Percentiles rank a stretch among this genome's conserved stretches.
These are phyloP conservation scores for Pleurozium schreberi DNA, from an alignment of 225 moss, liverwort and hornwort species.

Conservation along the genomic window DNA sequence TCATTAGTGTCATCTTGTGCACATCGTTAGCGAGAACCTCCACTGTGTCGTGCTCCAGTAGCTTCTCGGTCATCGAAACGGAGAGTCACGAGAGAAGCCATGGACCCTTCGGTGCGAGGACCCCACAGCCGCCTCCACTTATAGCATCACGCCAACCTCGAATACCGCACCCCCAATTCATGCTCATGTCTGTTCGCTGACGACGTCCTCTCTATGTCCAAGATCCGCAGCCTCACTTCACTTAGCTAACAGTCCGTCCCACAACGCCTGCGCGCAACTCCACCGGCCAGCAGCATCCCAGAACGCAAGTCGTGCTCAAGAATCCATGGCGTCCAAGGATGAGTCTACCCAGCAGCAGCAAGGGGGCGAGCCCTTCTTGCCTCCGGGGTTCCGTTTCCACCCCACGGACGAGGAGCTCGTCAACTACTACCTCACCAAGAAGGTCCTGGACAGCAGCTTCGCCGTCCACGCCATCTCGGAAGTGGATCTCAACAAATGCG, in stretches of 20 bases:
- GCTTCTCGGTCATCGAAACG: not conserved
- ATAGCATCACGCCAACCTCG: not conserved
- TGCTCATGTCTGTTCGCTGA: slow-evolving; percentile 3
- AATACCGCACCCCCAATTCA: too few species aligned
- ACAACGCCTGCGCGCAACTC: too few species aligned
- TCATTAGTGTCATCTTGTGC: not conserved
- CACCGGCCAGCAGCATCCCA: not conserved
- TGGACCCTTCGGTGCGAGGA: slow-evolving; percentile 14
- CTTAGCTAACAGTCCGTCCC: slow-evolving; percentile 23
- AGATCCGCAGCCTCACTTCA: not conserved
- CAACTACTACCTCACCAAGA: slow-evolving; percentile 39
- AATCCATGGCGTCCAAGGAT: too few species aligned
- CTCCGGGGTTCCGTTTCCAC: slow-evolving; percentile 50
- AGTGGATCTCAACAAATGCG: slow-evolving; percentile 58
- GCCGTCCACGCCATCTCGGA: slow-evolving; percentile 42
- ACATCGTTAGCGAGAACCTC: not conserved
- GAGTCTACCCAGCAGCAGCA: slow-evolving; percentile 7
- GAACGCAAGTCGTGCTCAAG: too few species aligned
- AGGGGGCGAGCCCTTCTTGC: slow-evolving; percentile 24
- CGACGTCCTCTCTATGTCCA: slow-evolving; percentile 12
- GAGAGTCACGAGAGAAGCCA: not conserved
- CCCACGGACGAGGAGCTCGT: slow-evolving; percentile 53
- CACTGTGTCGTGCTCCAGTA: not conserved
- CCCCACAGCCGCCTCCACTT: slow-evolving; percentile 18
- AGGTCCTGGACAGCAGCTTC: slow-evolving; percentile 34